Conservation (phyloP, 2,329 filamentous ascomycete genomes). For the Xylariomycetidae sp. region DNA sequence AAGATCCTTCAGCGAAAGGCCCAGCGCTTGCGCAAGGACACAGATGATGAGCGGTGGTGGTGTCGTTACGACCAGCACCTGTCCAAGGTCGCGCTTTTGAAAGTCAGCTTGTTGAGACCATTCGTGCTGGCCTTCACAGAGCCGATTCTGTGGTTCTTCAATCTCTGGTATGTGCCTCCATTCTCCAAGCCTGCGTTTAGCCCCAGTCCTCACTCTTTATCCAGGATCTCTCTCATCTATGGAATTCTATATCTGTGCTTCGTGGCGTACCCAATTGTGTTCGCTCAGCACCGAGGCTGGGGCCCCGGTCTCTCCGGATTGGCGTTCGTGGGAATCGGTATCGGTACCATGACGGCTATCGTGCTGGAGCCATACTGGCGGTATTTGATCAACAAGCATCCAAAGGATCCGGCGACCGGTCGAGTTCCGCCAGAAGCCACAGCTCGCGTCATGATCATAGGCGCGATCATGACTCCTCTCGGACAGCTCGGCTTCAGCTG, state of each 20-base stretch:
- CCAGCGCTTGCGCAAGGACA: conserved; percentile 57
- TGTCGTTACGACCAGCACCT: conserved; percentile 70
- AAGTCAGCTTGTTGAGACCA: conserved; percentile 69
- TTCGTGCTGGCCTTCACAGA: conserved; percentile 74
- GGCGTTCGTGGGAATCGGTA: conserved; percentile 66
- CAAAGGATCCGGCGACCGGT: conserved; percentile 68
- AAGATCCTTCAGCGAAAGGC: conserved; percentile 63
- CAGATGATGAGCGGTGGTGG: conserved; percentile 68
- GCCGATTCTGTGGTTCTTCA: conserved; percentile 71
- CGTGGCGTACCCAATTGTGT: conserved; percentile 84
- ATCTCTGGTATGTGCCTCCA: conserved; percentile 46
- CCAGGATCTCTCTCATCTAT: conserved; percentile 74
- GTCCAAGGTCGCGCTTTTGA: conserved; percentile 60
- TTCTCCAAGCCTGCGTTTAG: background rate
- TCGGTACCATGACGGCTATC: conserved; percentile 58
- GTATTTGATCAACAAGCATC: conserved; percentile 69
- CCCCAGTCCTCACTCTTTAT: conserved; percentile 1
- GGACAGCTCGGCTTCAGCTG: conserved; percentile 85
- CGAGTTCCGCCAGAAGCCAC: conserved; percentile 72
- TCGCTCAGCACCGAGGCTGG: conserved; percentile 71
- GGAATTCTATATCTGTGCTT: conserved; percentile 87
- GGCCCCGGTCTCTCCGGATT: conserved; percentile 65
- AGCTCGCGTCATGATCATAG: conserved; percentile 73
- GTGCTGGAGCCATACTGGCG: conserved; percentile 66
- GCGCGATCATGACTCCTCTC: conserved; percentile 64